Percentiles rank a stretch among this genome's conserved stretches.
These are phyloP conservation scores for Cardamine resedifolia DNA, from an alignment of 345 rosid species.

Conservation along the genomic window DNA sequence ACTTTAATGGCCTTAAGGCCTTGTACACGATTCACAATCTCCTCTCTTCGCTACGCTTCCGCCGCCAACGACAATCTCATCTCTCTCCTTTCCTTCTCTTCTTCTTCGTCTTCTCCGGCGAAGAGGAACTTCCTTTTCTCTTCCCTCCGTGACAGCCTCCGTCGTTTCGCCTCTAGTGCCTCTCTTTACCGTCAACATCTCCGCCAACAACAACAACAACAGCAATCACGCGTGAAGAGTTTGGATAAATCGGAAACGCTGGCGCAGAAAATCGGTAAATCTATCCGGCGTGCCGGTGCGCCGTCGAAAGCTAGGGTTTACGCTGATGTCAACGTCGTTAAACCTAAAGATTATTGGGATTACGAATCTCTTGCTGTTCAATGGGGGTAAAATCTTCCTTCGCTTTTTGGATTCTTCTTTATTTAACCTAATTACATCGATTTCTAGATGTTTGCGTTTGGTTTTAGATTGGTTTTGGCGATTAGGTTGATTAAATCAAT, in stretches of 20 bases:
- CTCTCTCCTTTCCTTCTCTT: conserved; percentile 24
- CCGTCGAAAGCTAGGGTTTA: conserved; percentile 97
- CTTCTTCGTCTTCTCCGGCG: conserved; percentile 24
- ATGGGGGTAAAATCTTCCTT: conserved; percentile 64
- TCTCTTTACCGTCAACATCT: conserved; percentile 38
- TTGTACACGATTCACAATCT: conserved; percentile 42
- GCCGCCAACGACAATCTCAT: conserved; percentile 25
- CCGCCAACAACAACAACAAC: conserved; percentile 17
- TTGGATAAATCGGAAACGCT: conserved; percentile 53
- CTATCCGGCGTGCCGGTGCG: conserved; percentile 89
- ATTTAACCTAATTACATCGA: neutral
- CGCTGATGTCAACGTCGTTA: conserved; percentile 75
- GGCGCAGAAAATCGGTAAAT: conserved; percentile 98
- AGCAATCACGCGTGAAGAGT: conserved; percentile 35
- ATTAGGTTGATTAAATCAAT: conserved; percentile 5
- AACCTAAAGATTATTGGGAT: conserved; percentile 80
- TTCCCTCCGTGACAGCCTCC: conserved; percentile 24
- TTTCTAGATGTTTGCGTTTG: neutral
- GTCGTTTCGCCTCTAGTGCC: conserved; percentile 42
- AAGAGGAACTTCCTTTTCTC: conserved; percentile 21
- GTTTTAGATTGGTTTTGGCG: neutral
- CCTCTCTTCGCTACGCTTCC: conserved; percentile 40
- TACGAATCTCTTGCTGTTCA: conserved; percentile 76
- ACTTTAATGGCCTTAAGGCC: conserved; percentile 81
- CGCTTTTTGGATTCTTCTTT: neutral